Conservation (phyloP, 345 rosid species). For the Syzygium aromaticum region DNA sequence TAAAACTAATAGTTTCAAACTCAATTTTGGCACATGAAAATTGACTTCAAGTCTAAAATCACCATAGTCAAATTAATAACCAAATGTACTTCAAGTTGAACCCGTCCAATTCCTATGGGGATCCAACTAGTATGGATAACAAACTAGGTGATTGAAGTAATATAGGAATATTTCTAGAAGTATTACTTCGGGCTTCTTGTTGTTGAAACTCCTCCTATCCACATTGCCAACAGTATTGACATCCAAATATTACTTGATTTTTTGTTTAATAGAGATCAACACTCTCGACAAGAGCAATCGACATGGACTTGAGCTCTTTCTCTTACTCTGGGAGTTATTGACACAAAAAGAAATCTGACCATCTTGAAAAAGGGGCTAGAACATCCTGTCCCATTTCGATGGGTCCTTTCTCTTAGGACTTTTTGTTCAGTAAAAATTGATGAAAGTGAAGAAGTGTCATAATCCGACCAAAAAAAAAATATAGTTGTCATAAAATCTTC, state of each 20-base stretch:
- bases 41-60: not conserved
- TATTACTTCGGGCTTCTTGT: not conserved
- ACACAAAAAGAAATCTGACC: not conserved
- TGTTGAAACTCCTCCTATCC: not conserved
- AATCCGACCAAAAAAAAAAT: no score
- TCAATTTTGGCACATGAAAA: not conserved
- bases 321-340: not conserved
- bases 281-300: not conserved
- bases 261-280: not conserved
- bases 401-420: not conserved
- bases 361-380: not conserved
- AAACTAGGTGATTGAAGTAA: accelerated
- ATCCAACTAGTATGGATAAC: not conserved
- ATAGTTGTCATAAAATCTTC: not conserved
- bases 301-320: not conserved
- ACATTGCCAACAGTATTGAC: not conserved
- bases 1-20: not conserved
- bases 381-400: not conserved
- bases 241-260: not conserved
- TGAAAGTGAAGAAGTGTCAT: not conserved
- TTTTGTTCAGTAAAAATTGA: not conserved
- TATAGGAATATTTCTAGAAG: not conserved
- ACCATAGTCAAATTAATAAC: not conserved
- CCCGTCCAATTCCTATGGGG: not conserved
- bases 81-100: not conserved